phyloP scores from a whole-genome alignment of 805 yeast species.

The Priceomyces melissophilus region DNA sequence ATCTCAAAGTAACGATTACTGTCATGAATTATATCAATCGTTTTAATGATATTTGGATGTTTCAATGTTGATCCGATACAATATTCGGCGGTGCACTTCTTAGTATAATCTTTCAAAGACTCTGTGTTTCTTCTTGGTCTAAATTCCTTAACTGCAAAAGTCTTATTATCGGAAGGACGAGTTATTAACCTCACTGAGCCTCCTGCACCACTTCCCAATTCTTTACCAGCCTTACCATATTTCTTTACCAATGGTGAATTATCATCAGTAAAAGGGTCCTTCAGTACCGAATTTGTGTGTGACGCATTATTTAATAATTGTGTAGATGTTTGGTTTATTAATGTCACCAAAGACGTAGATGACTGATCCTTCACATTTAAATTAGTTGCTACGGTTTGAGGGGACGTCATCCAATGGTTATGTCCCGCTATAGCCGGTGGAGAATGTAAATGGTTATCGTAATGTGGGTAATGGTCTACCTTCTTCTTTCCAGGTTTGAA shows the following conservation, averaged over 20 bases:
- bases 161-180: slow-evolving; percentile 60
- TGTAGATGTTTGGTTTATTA: slow-evolving; percentile 35
- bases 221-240: slow-evolving; percentile 80
- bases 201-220: slow-evolving; percentile 93
- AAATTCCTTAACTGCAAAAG: slow-evolving; percentile 92
- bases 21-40: slow-evolving; percentile 88
- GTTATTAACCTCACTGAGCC: slow-evolving; percentile 79
- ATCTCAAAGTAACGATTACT: slow-evolving; percentile 83
- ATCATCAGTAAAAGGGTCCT: slow-evolving; percentile 36
- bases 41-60: slow-evolving; percentile 87
- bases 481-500: slow-evolving; percentile 55
- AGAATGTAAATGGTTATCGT: slow-evolving; percentile 24
- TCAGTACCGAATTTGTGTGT: slow-evolving; percentile 27
- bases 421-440: slow-evolving; percentile 26
- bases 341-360: slow-evolving; percentile 31
- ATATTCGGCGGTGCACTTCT: slow-evolving; percentile 90
- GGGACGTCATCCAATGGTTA: slow-evolving; percentile 4
- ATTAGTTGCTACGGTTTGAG: slow-evolving; percentile 1
- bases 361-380: slow-evolving; percentile 26
- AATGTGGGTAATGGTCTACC: slow-evolving; percentile 11
- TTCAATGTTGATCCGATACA: slow-evolving; percentile 89
- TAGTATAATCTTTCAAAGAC: slow-evolving; percentile 79
- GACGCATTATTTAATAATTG: slow-evolving; percentile 36
- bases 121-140: slow-evolving; percentile 73
- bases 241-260: slow-evolving; percentile 64